Base-by-base conservation (phyloP, 768 basidiomycete genomes). In the Omphalotus guepiniiformis region DNA sequence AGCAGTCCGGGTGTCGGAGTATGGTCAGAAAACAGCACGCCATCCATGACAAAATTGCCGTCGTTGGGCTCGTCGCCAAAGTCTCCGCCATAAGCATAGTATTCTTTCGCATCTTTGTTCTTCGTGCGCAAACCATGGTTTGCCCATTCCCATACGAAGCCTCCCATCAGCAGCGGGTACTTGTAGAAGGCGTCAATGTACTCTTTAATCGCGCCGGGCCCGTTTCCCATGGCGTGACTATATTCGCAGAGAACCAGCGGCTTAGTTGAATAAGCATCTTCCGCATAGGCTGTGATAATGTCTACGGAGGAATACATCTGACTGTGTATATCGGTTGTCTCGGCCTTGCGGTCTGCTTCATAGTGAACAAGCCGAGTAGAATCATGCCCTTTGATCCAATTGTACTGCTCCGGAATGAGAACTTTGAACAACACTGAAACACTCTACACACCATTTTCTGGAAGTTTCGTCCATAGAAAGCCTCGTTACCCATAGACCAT, bases 121-220 rank as follows among this genome's bases (percentile, higher is more conserved):
- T 3, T 50, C 1, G 41, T 26, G 16, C 46, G 38, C 15, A 51
- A 28, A 19, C 50, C 50, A 32, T 51, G 50, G 29, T 47, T 51
- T 15, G 23, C 34, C 50, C 50, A 51, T 26, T 51, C 50, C 50
- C 50, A 51, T 3, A 51, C 18, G 18, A 51, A 43, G 15, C 50
- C 50, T n/a, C 50, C 50, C 45, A 46, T 45, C 12, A 51, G 32
- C 35, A 38, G 38, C 30, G 36, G 36, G 28, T 46, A 40, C 26
- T 51, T 38, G 50, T 51, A 51, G 16, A 51, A 51, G 8, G 50
- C 50, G 30, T 47, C 50, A 15, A 51, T 40, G 38, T 51, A 51
- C 36, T 51, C 50, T 18, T 39, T 39, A 26, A 51, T 42, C 19
- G 40, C 50, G 16, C 50, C 50, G 6, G 50, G 50, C 8, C 50